Evolutionary conservation across 768 basidiomycete species (phyloP).

Genomic region (Suillus cothurnatus): DNA sequence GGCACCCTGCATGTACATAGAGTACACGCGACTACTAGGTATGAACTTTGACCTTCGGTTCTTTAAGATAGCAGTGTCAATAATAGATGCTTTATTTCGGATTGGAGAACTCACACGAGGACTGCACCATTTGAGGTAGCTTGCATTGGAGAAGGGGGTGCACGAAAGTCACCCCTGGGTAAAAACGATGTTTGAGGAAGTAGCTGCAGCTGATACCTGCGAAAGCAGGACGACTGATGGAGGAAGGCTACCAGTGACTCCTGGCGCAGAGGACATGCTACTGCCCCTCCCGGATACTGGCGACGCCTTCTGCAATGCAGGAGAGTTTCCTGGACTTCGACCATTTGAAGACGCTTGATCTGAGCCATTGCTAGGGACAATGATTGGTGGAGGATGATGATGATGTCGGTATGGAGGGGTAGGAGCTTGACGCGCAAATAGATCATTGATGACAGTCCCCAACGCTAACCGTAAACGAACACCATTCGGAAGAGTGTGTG

Average conservation of each 20-base stretch:
- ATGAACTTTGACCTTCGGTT: slow-evolving; percentile 17
- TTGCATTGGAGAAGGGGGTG: slow-evolving; percentile 5
- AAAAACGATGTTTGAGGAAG: slow-evolving; percentile 13
- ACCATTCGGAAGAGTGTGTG: slow-evolving; percentile 75
- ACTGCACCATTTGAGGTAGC: background rate
- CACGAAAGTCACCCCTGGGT: slow-evolving; percentile 7
- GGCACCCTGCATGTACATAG: slow-evolving; percentile 61
- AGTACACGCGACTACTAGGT: slow-evolving; percentile 44
- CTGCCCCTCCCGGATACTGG: slow-evolving; percentile 24
- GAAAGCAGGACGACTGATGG: slow-evolving; percentile 33
- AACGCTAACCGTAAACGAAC: slow-evolving; percentile 77
- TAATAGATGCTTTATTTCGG: background rate
- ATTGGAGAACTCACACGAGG: background rate
- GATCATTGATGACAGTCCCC: slow-evolving; percentile 77
- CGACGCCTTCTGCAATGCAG: slow-evolving; percentile 23
- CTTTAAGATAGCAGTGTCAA: slow-evolving; percentile 7
- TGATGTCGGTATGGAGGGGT: slow-evolving; percentile 36
- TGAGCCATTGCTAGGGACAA: slow-evolving; percentile 28
- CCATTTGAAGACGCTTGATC: slow-evolving; percentile 28
- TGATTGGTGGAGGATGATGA: slow-evolving; percentile 38
- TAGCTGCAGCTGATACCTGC: slow-evolving; percentile 27
- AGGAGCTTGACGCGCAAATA: slow-evolving; percentile 74
- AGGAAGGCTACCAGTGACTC: slow-evolving; percentile 24
- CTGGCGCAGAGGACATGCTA: slow-evolving; percentile 19
- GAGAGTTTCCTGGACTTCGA: slow-evolving; percentile 25